Conservation (phyloP, 345 rosid genomes). For the Hibiscus mutabilis region DNA sequence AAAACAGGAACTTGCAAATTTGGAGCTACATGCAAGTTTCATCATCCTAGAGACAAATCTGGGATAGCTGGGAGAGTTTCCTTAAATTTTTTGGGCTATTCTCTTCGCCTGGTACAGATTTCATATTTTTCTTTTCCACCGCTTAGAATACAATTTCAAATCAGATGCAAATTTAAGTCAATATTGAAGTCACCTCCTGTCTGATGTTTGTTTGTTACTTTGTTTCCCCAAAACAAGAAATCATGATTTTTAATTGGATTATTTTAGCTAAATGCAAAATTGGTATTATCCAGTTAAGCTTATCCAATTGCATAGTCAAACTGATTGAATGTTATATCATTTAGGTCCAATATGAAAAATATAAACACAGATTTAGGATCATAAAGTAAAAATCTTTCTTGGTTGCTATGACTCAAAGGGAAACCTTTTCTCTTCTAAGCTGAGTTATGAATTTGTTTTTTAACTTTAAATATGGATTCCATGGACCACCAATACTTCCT, state of each 20-base stretch:
- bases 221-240: not conserved
- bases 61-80: constrained; percentile 86
- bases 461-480: not conserved
- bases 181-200: constrained; percentile 3
- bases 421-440: not conserved
- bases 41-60: constrained; percentile 95
- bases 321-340: not conserved
- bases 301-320: not conserved
- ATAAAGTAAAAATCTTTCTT: not conserved
- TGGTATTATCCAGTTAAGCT: not conserved
- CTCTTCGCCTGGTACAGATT: constrained; percentile 69
- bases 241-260: not conserved
- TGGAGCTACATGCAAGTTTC: constrained; percentile 98
- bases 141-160: not conserved
- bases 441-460: not conserved
- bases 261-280: not conserved
- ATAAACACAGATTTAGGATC: not conserved
- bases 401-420: not conserved
- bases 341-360: not conserved
- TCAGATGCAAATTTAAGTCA: not conserved
- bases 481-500: not conserved
- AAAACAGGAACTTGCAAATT: constrained; percentile 98
- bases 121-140: constrained; percentile 7
- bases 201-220: not conserved
- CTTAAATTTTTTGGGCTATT: constrained; percentile 84